These are phyloP conservation scores for Chlorophyllum brunneum DNA, from an alignment of 768 basidiomycete genomes.

Conservation along the genomic window DNA sequence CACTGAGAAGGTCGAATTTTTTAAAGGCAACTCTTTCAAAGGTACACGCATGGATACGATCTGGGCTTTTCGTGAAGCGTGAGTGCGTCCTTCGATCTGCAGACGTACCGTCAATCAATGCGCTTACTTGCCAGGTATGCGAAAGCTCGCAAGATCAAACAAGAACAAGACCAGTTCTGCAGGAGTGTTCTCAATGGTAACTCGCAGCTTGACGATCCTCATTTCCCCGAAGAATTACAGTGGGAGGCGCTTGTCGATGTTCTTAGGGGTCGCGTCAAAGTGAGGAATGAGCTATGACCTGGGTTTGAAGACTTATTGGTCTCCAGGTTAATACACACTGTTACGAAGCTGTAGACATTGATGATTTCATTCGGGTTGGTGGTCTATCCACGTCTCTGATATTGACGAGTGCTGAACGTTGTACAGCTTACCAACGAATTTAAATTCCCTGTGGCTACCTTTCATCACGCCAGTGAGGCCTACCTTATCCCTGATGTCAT, in stretches of 20 bases:
- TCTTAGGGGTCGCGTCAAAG: conserved; percentile 74
- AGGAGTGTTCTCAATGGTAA: conserved; percentile 33
- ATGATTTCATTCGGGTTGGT: conserved; percentile 64
- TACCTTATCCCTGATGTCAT: conserved; percentile 79
- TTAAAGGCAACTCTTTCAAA: conserved; percentile 32
- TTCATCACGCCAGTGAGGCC: conserved; percentile 80
- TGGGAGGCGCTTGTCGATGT: conserved; percentile 82
- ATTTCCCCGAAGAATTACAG: conserved; percentile 68
- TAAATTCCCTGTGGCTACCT: conserved; percentile 70
- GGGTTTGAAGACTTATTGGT: neutral
- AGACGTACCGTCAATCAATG: neutral
- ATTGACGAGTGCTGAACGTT: conserved; percentile 16
- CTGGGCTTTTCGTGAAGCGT: conserved; percentile 69
- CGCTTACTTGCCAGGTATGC: conserved; percentile 42
- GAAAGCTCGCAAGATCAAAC: conserved; percentile 61
- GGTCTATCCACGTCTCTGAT: neutral
- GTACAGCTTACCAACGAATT: conserved; percentile 77
- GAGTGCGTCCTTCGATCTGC: conserved; percentile 16
- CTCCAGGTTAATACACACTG: conserved; percentile 52
- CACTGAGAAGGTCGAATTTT: neutral
- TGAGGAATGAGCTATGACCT: conserved; percentile 18
- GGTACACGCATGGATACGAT: conserved; percentile 65
- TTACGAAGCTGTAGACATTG: conserved; percentile 64
- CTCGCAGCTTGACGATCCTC: conserved; percentile 44
- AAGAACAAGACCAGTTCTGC: conserved; percentile 68